Evolutionary conservation across 192 early-diverging fungal species (phyloP), one percentile per base, ranked within the genome.

Genomic region (Coemansia nantahalensis): DNA sequence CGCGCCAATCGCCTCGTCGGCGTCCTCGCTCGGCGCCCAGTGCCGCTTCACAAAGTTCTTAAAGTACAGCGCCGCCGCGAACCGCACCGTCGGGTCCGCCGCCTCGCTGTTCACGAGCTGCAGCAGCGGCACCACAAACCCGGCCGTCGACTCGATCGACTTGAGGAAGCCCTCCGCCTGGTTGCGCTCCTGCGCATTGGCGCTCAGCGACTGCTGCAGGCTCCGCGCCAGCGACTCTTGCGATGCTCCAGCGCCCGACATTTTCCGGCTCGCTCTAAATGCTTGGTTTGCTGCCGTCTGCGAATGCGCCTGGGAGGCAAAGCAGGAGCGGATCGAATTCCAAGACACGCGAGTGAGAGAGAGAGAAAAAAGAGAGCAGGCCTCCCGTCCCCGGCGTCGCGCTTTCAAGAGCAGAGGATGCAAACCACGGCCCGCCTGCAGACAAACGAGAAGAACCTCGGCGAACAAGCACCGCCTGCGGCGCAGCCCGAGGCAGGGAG

Each of bases 31-130:
- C 54, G 62, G 59, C 38, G 61, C 54, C 97, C 97, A 99, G 57
- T 87, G 68, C 54, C 86, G 82, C 55, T 91, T 90, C 58, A 98
- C 79, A 79, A 85, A 93, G 72, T 99, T 99, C 78, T 99, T 99
- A 76, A 99, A 98, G 55, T 90, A 87, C 42, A 99, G 68, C 17
- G 90, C 82, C 6, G 84, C 90, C 5, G 93, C 83, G 56, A 92
- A 85, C 38, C 90, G 83, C 5, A 90, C 70, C 30, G 76, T 81
- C 17, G 45, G 56, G 58, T 90, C 86, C 12, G 71, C 71, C 1
- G 54, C 45, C 40, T 79, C 64, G 59, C 74, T 80, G 45, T 78
- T 79, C 30, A 93, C 82, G n/a, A 98, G 69, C 52, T 86, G 79
- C 37, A 98, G 63, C 14, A 96, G 62, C 12, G 82, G 70, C 17